Conservation (phyloP, 441 rosid genomes). For the Melastoma candidum region DNA sequence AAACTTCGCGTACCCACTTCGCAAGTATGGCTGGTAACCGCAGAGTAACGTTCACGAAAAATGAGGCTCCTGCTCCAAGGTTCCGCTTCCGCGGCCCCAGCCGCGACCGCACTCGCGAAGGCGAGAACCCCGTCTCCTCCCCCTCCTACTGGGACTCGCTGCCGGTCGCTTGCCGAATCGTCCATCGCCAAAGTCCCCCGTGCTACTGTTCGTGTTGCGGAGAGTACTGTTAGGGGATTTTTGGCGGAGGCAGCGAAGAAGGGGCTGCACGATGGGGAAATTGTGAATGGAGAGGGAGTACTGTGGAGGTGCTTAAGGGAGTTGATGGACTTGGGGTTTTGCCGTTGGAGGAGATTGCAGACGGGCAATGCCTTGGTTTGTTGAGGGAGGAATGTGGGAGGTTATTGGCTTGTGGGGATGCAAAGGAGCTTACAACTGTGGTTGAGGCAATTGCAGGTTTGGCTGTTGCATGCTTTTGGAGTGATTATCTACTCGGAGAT, state of each 20-base stretch:
- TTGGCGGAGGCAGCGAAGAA: slow-evolving; percentile 31
- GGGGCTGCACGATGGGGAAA: slow-evolving; percentile 35
- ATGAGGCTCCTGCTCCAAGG: no score
- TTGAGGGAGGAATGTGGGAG: slow-evolving; percentile 47
- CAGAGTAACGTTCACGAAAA: no score
- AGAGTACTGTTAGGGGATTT: slow-evolving; percentile 34
- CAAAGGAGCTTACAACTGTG: slow-evolving; percentile 41
- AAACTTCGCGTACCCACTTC: neutral
- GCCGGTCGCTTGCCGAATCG: no score
- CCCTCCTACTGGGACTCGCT: no score
- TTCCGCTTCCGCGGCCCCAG: no score
- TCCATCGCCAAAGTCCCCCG: no score
- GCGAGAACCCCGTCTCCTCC: no score
- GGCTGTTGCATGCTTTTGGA: neutral
- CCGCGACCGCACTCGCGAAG: no score
- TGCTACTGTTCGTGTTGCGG: slow-evolving; percentile 29
- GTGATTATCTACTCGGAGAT: slow-evolving; percentile 1
- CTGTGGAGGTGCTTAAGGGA: slow-evolving; percentile 38
- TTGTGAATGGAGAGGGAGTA: slow-evolving; percentile 36
- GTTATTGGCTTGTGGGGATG: slow-evolving; percentile 36
- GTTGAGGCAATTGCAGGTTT: slow-evolving; percentile 78
- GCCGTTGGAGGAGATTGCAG: slow-evolving; percentile 37
- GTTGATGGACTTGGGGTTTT: slow-evolving; percentile 47
- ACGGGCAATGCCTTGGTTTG: slow-evolving; percentile 29
- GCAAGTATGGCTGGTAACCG: no score